Base-by-base conservation (phyloP, 768 basidiomycete genomes). In the Termitomyces sp. region DNA sequence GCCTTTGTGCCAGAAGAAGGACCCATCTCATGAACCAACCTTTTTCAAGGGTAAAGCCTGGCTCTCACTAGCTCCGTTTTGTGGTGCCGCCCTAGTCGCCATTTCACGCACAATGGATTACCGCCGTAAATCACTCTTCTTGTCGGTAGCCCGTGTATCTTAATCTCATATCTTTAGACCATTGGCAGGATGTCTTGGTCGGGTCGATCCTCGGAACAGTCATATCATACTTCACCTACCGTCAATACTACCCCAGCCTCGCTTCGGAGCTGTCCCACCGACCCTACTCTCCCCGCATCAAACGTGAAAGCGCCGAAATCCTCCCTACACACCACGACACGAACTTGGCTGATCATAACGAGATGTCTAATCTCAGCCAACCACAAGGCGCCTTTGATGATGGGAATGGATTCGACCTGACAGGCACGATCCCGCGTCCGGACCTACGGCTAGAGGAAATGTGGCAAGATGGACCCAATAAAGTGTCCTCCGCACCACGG, bases 101-200 rank as follows among this genome's bases (percentile, higher is more conserved):
- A 85, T 95, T 54, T 89, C 88, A 6, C 85, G 95, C 20, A 95
- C 91, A 2, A 95, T 95, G 90, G 95, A 96, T 72, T 88, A 89
- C 65, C 82, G 94, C 58, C 93, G 89, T 91, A 66, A 59, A 85
- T 81, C 42, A 57, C 24, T 22, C n/a, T 27, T 48, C 16, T 20
- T 39, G 20, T 51, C 22, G 33, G n/a, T 30, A 13, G 6, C 24
- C 27, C 12, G n/a, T 41, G 9, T 16, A 61, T 65, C 27, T 55
- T 53, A 67, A 41, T 44, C 59, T 61, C 45, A 34, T 20, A 56
- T 54, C 55, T 47, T 58, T 13, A 93, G 91, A 96, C 71, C 93
- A 96, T 70, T 95, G 92, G 90, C 86, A 93, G 6, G 96, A 99
- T 64, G 90, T 97, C 45, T 67, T 93, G 9, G 84, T 90, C 2